Percentiles rank a stretch among this genome's conserved stretches.
Evolutionary conservation across 768 basidiomycete genomes (phyloP).

Genomic region (Hygrocybe punicea): DNA sequence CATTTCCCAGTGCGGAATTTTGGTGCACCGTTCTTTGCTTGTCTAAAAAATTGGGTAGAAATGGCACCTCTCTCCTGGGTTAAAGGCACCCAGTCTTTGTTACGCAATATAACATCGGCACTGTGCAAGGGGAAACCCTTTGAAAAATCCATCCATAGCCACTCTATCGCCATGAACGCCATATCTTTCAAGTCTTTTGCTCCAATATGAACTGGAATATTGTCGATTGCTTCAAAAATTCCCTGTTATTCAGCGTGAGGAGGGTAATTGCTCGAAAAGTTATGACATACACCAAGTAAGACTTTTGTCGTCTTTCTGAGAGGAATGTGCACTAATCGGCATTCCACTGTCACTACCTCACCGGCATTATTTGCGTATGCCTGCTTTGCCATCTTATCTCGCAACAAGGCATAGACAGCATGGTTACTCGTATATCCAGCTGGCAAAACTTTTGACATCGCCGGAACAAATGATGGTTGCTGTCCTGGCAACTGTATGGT

Average conservation of each 20-base stretch:
- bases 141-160: no score
- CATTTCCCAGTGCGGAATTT: background rate
- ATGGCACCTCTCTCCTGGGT: no score
- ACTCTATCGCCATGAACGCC: background rate
- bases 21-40: background rate
- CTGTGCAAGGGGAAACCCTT: no score
- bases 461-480: background rate
- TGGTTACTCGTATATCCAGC: background rate
- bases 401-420: background rate
- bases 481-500: background rate
- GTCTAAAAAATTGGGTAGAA: no score
- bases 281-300: background rate
- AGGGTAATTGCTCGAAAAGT: no score
- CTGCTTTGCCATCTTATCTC: background rate
- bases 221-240: no score
- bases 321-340: background rate
- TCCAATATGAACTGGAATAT: background rate
- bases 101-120: no score
- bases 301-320: background rate
- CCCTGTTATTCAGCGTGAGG: no score
- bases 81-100: no score
- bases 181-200: background rate
- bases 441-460: background rate
- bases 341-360: background rate
- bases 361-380: background rate